Evolutionary conservation across 2,329 filamentous ascomycete species (phyloP).

Genomic region (Stemphylium vesicarium): DNA sequence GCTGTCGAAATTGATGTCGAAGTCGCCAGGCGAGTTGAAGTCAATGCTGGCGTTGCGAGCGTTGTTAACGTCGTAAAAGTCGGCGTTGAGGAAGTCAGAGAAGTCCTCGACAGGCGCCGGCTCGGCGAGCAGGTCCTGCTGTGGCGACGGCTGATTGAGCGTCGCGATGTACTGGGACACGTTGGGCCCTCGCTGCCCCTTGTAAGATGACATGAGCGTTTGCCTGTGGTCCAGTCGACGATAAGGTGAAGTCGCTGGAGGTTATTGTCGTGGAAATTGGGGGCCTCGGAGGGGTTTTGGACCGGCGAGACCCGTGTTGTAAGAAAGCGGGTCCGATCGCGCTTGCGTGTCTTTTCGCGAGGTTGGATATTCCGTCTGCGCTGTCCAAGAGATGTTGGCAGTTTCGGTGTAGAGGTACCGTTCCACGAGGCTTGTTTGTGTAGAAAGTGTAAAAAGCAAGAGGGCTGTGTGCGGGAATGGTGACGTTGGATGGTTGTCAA

Average conservation of each 20-base stretch:
- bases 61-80: slow-evolving; percentile 72
- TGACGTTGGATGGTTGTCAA: slow-evolving; percentile 24
- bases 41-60: slow-evolving; percentile 31
- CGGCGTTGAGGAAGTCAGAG: slow-evolving; percentile 62
- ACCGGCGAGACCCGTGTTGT: slow-evolving; percentile 17
- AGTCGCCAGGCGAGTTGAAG: slow-evolving; percentile 33
- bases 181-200: slow-evolving; percentile 79
- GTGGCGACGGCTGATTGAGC: slow-evolving; percentile 71
- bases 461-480: slow-evolving; percentile 19
- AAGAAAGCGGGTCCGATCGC: slow-evolving; percentile 19
- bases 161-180: slow-evolving; percentile 89
- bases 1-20: slow-evolving; percentile 38
- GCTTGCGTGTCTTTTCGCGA: slow-evolving; percentile 9
- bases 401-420: background rate
- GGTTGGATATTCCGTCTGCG: background rate
- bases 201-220: slow-evolving; percentile 71
- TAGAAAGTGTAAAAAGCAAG: slow-evolving; percentile 5
- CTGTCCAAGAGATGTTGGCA: background rate
- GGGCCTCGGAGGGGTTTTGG: slow-evolving; percentile 23
- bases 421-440: background rate
- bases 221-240: slow-evolving; percentile 12
- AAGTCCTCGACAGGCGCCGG: slow-evolving; percentile 56
- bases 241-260: slow-evolving; percentile 17
- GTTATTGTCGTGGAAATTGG: slow-evolving; percentile 18
- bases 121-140: slow-evolving; percentile 36